phyloP scores from a whole-genome alignment of 257 asterid species.

The Solanum arcanum region DNA sequence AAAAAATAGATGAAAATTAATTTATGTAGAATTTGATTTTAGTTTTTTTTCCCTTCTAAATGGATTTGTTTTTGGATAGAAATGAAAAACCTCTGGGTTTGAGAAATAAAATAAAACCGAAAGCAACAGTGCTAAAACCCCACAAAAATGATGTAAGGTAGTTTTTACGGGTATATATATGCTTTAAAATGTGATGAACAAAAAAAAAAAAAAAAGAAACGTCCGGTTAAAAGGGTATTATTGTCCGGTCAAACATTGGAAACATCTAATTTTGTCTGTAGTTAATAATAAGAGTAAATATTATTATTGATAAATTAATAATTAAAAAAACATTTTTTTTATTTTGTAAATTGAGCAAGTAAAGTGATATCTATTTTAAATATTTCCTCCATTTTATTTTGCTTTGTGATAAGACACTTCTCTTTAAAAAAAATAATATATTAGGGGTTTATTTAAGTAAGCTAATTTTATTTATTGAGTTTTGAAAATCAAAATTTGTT shows the following conservation, averaged over 20 bases:
- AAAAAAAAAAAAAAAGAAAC: background rate
- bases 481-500: background rate
- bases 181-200: background rate
- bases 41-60: accelerated
- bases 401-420: background rate
- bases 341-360: background rate
- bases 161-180: background rate
- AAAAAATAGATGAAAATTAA: background rate
- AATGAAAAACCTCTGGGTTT: constrained; percentile 3
- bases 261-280: background rate
- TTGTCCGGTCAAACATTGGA: background rate
- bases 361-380: background rate
- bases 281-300: too few relatives aligned
- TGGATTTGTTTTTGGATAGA: background rate
- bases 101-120: background rate
- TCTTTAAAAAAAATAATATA: background rate
- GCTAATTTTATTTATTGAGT: background rate
- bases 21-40: background rate
- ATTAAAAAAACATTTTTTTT: accelerated
- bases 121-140: constrained; percentile 3
- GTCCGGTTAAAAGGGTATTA: background rate
- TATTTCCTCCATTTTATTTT: background rate
- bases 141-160: background rate
- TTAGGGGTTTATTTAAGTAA: background rate
- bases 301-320: too few relatives aligned